These are phyloP conservation scores for Penicillium mononematosum DNA, from an alignment of 495 filamentous ascomycete genomes.

Conservation along the genomic window DNA sequence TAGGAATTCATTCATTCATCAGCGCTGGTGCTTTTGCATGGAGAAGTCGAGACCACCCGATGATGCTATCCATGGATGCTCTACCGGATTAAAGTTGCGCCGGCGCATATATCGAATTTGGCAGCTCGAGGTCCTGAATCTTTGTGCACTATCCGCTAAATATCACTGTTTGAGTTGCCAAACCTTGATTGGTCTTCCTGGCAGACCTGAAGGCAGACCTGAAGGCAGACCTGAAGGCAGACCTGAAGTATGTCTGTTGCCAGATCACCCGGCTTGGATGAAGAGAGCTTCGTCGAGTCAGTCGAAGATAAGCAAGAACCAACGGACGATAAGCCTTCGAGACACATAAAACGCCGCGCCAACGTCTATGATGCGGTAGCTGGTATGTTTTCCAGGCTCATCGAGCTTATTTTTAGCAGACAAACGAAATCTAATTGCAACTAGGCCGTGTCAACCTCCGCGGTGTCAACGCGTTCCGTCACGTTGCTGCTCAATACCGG, in stretches of 20 bases:
- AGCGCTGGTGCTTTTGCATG: conserved; percentile 11
- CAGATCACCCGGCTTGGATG: conserved; percentile 22
- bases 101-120: conserved; percentile 23
- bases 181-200: conserved; percentile 7
- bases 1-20: conserved; percentile 75
- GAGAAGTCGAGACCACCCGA: background rate
- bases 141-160: background rate
- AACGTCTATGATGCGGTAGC: conserved; percentile 81
- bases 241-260: conserved; percentile 24
- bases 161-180: background rate
- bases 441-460: conserved; percentile 52
- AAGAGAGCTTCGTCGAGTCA: conserved; percentile 23
- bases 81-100: conserved; percentile 27
- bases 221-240: conserved; percentile 9
- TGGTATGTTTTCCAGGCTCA: conserved; percentile 45
- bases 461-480: conserved; percentile 40
- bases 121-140: background rate
- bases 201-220: conserved; percentile 8
- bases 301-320: conserved; percentile 7
- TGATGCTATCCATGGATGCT: conserved; percentile 15
- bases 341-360: conserved; percentile 31
- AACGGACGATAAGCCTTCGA: conserved; percentile 11
- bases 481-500: conserved; percentile 42
- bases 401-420: background rate
- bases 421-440: background rate